phyloP scores from a whole-genome alignment of 768 basidiomycete species.

The Leccinum arenicola region DNA sequence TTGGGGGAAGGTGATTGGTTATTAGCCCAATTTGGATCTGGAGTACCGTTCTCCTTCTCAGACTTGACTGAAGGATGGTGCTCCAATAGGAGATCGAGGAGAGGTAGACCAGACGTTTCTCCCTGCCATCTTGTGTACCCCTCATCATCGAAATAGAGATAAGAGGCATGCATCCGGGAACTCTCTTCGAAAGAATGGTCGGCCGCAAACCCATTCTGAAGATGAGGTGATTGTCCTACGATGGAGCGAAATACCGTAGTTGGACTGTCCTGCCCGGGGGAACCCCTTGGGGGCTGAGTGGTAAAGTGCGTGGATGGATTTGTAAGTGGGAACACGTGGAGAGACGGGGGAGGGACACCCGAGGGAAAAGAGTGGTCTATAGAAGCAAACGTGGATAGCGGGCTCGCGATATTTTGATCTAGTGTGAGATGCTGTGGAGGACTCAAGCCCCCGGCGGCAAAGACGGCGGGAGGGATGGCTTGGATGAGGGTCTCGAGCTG shows the following conservation, averaged over 20 bases:
- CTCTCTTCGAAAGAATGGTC: conserved; percentile 58
- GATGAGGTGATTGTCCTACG: conserved; percentile 34
- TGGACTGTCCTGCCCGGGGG: conserved; percentile 48
- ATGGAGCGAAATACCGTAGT: conserved; percentile 40
- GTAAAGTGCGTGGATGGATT: conserved; percentile 81
- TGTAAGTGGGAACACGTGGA: conserved; percentile 74
- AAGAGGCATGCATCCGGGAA: conserved; percentile 69
- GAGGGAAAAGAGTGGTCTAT: conserved; percentile 42
- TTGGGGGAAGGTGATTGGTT: conserved; percentile 36
- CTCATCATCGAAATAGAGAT: conserved; percentile 85
- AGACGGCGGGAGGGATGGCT: conserved; percentile 79
- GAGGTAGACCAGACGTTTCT: conserved; percentile 87
- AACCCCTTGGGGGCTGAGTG: conserved; percentile 38
- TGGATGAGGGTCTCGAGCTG: conserved; percentile 83
- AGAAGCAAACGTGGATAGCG: conserved; percentile 39
- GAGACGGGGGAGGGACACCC: conserved; percentile 74
- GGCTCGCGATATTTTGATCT: conserved; percentile 31
- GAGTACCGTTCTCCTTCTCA: conserved; percentile 29
- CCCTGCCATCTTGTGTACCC: conserved; percentile 90
- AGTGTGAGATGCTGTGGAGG: conserved; percentile 35
- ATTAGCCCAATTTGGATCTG: conserved; percentile 28
- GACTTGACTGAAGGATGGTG: conserved; percentile 47
- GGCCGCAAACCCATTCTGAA: conserved; percentile 17
- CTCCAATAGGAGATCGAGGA: conserved; percentile 81
- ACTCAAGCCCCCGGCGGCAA: conserved; percentile 53